Evolutionary conservation across 768 basidiomycete species (phyloP).

Genomic region (Porpolomopsis calyptriformis): DNA sequence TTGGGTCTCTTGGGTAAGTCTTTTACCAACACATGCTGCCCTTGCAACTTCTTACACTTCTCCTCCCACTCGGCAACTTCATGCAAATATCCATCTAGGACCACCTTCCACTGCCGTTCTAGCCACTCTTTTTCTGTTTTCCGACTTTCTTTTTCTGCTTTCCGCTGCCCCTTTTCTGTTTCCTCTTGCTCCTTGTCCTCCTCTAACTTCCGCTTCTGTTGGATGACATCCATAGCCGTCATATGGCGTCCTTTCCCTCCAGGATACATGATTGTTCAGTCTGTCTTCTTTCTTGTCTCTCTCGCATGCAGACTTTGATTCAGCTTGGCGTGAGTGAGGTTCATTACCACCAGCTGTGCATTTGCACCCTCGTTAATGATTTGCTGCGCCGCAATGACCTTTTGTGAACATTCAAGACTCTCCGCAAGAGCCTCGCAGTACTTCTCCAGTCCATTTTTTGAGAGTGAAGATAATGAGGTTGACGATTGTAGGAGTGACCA

Average conservation of each 20-base stretch:
- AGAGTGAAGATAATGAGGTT: not conserved
- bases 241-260: not conserved
- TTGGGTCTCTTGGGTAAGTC: not conserved
- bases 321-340: not conserved
- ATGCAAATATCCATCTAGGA: not conserved
- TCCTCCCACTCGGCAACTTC: not conserved
- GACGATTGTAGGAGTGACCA: not conserved
- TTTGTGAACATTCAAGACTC: not conserved
- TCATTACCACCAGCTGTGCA: not conserved
- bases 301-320: not conserved
- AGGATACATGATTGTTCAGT: not conserved
- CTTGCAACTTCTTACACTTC: not conserved
- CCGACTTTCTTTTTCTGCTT: not conserved
- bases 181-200: not conserved
- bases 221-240: not conserved
- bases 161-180: not conserved
- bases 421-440: not conserved
- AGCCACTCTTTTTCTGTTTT: not conserved
- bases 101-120: not conserved
- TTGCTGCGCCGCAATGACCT: not conserved
- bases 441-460: not conserved
- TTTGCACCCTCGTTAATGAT: not conserved
- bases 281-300: not conserved
- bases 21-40: not conserved
- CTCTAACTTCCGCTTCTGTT: not conserved